Conservation (phyloP, 345 rosid species). For the Cardamine chenopodiifolia region DNA sequence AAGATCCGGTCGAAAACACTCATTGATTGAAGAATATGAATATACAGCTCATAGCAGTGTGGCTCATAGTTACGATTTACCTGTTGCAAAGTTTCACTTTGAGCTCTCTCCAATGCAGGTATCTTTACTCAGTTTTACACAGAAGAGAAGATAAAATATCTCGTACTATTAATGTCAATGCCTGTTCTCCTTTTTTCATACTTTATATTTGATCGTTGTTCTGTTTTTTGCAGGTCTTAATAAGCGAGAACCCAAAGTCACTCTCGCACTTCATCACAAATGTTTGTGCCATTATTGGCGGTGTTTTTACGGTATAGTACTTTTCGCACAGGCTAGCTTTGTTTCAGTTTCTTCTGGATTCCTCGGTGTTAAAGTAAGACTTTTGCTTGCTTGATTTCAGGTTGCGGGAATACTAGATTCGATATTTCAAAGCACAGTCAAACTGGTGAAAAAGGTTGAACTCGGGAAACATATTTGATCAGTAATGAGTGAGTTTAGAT, state of each 20-base stretch:
- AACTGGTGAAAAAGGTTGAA: constrained; percentile 81
- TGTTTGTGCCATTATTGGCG: constrained; percentile 95
- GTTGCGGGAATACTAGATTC: constrained; percentile 97
- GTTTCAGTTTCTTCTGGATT: background rate
- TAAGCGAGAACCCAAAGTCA: constrained; percentile 73
- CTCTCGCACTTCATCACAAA: constrained; percentile 96
- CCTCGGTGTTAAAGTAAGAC: background rate
- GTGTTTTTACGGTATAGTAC: constrained; percentile 85
- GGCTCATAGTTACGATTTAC: constrained; percentile 62
- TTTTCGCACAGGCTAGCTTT: background rate
- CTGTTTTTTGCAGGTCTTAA: constrained; percentile 59
- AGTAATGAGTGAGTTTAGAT: background rate
- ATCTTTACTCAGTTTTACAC: background rate
- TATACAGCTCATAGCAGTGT: constrained; percentile 93
- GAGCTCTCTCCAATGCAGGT: constrained; percentile 99
- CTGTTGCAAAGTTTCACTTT: constrained; percentile 80
- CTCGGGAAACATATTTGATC: constrained; percentile 82
- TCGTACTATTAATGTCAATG: background rate
- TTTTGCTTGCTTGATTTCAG: constrained; percentile 46
- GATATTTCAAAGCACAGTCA: constrained; percentile 67
- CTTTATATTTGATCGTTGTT: constrained; percentile 1
- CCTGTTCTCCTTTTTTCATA: background rate
- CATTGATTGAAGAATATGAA: constrained; percentile 75
- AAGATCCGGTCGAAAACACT: constrained; percentile 47
- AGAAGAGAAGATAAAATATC: background rate